Percentiles rank a stretch among this genome's conserved stretches.
Conservation (phyloP, 352 stramenopile species). For the Aphanomyces astaci region DNA sequence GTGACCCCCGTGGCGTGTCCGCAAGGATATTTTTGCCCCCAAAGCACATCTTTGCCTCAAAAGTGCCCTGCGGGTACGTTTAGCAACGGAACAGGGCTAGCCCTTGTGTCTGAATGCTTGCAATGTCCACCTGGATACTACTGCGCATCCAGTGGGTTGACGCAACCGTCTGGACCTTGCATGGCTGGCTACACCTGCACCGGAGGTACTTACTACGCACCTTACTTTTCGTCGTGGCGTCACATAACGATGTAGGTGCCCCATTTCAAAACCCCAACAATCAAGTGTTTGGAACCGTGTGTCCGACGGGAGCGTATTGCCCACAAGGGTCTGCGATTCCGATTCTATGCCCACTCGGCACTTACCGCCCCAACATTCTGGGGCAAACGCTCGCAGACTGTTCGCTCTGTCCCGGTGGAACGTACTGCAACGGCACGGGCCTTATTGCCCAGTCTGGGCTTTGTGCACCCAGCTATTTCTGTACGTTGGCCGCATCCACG, state of each 20-base stretch:
- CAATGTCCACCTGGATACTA: conserved; percentile 69
- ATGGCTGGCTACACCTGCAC: conserved; percentile 76
- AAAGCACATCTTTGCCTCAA: conserved; percentile 8
- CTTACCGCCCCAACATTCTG: conserved; percentile 11
- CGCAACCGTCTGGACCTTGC: conserved; percentile 62
- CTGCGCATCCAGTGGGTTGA: conserved; percentile 57
- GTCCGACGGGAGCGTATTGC: conserved; percentile 5
- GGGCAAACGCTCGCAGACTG: conserved; percentile 2
- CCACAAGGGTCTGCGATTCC: conserved; percentile 7
- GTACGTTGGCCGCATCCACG: conserved; percentile 17
- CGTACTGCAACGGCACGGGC: conserved; percentile 12
- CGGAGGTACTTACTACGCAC: conserved; percentile 26
- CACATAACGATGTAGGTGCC: not conserved
- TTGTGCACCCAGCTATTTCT: conserved; percentile 34
- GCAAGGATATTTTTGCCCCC: conserved; percentile 30
- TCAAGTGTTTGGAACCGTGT: conserved; percentile 9
- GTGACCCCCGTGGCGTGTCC: conserved; percentile 25
- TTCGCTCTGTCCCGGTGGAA: not conserved
- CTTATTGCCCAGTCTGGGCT: not conserved
- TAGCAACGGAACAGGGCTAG: conserved; percentile 47
- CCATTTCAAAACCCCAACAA: conserved; percentile 8
- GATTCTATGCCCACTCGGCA: not conserved
- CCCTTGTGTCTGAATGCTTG: conserved; percentile 62
- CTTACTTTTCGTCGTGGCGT: not conserved
- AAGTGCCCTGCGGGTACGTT: conserved; percentile 34